Conservation (phyloP, 164 flowering plant species). For the Euptelea pleiosperma region DNA sequence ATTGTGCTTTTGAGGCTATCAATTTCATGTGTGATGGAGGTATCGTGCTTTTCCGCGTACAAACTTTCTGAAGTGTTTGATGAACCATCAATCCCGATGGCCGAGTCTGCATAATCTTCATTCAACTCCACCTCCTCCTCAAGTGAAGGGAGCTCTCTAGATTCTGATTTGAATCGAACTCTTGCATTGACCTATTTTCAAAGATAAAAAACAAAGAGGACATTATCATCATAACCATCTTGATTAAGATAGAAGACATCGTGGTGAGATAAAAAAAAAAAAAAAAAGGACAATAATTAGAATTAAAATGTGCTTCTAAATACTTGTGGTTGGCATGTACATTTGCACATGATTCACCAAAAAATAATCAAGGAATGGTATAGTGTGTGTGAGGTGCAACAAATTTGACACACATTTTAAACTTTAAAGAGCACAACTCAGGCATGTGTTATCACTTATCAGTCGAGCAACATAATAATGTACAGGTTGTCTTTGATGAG, state of each 20-base stretch:
- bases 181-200: constrained; percentile 52
- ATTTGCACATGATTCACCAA: no score
- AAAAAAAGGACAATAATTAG: not conserved
- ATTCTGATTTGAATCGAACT: constrained; percentile 54
- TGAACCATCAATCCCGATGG: constrained; percentile 67
- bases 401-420: no score
- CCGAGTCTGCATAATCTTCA: constrained; percentile 67
- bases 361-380: no score
- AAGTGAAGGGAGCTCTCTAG: constrained; percentile 46
- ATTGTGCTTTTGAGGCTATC: constrained; percentile 66
- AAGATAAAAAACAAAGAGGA: constrained; percentile 11
- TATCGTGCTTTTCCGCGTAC: constrained; percentile 76
- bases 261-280: no score
- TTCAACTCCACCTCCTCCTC: constrained; percentile 49
- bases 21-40: constrained; percentile 56
- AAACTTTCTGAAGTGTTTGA: constrained; percentile 83
- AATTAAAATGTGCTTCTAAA: not conserved
- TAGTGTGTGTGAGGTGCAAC: no score
- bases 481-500: no score
- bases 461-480: no score
- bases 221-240: not conserved
- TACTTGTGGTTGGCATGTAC: no score
- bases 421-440: no score
- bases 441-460: no score
- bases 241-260: no score